These are phyloP conservation scores for Hypocreales sp. DNA, from an alignment of 2,329 filamentous ascomycete genomes.

Conservation along the genomic window DNA sequence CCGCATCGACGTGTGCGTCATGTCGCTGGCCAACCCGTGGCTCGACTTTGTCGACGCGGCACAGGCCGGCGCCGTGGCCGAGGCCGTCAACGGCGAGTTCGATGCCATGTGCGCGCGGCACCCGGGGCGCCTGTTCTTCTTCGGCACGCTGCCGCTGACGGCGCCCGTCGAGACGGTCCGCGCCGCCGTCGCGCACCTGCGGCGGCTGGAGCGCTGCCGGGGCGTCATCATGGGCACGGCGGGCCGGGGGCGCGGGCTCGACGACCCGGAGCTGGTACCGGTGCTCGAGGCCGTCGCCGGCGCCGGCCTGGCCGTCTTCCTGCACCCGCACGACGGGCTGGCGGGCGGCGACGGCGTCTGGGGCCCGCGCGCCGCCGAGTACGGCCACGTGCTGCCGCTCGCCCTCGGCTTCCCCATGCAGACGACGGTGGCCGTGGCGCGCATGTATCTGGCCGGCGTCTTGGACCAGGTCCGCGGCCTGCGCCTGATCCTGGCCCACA, in stretches of 20 bases:
- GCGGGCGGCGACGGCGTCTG: slow-evolving; percentile 44
- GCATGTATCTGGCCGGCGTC: slow-evolving; percentile 77
- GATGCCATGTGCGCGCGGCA: slow-evolving; percentile 52
- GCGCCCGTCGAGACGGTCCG: slow-evolving; percentile 47
- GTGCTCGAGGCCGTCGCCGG: slow-evolving; percentile 57
- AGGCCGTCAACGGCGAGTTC: slow-evolving; percentile 62
- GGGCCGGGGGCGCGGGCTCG: slow-evolving; percentile 64
- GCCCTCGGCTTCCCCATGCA: slow-evolving; percentile 83
- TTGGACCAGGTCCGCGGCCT: slow-evolving; percentile 61
- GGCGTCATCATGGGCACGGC: slow-evolving; percentile 84
- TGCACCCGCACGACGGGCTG: slow-evolving; percentile 87
- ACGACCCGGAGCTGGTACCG: slow-evolving; percentile 58
- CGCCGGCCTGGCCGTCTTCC: slow-evolving; percentile 53
- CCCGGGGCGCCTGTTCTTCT: slow-evolving; percentile 61
- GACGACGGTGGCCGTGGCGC: slow-evolving; percentile 76
- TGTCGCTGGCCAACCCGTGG: slow-evolving; percentile 89
- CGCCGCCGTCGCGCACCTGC: slow-evolving; percentile 47
- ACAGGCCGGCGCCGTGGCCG: slow-evolving; percentile 48
- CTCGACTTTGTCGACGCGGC: slow-evolving; percentile 59
- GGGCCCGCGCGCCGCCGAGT: slow-evolving; percentile 54
- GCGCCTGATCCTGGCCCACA: slow-evolving; percentile 69
- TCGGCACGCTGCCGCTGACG: slow-evolving; percentile 66
- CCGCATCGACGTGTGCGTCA: slow-evolving; percentile 65
- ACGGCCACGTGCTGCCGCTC: slow-evolving; percentile 76
- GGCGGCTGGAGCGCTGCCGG: slow-evolving; percentile 48